Evolutionary conservation across 805 yeast genomes (phyloP), one percentile per base, ranked within the genome.

Genomic region (Candida yuanshanica): DNA sequence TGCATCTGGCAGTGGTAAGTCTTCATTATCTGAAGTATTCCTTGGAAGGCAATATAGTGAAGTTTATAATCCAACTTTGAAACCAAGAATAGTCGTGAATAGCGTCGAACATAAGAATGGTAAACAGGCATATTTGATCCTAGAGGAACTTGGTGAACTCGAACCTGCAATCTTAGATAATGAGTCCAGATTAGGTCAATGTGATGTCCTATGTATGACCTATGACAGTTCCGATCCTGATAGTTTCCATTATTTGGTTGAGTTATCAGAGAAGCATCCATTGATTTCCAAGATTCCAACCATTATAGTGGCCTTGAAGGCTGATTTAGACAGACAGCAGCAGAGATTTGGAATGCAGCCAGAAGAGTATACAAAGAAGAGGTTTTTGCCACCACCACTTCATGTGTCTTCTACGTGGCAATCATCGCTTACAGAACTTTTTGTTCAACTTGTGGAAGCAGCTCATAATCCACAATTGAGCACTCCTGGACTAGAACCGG

Each of bases 201-300:
- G 98, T 63, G 99, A 93, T 59, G 95, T 89, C 3, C 58, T 93
- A 1, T 93, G 98, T 60, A 73, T 85, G 55, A 74, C 89, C 0
- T 93, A 93, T 61, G 99, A 93, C 58, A 88, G 97, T 0, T 82
- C 96, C 0, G 97, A 93, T 56, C 97, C 99, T 0, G 95, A 91
- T 41, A 86, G 95, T 33, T 93, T 93, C 60, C 85, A 89, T 40
- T 79, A 85, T 56, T 64, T 90, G 39, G 82, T 84, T 21, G 83
- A 83, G 16, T 59, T 90, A n/a, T 65, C 89, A 12, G 66, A 72
- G 23, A 71, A 67, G 47, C 79, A 83, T 53, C 75, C 79, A 2
- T 65, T 68, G 24, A 63, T 82, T 16, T 75, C 81, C 49, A 72
- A 74, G 39, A 64, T 93, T 2, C 99, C 99, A 0, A 74, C 83